These are phyloP conservation scores for Boletus patriciae DNA, from an alignment of 768 basidiomycete genomes.

Conservation along the genomic window DNA sequence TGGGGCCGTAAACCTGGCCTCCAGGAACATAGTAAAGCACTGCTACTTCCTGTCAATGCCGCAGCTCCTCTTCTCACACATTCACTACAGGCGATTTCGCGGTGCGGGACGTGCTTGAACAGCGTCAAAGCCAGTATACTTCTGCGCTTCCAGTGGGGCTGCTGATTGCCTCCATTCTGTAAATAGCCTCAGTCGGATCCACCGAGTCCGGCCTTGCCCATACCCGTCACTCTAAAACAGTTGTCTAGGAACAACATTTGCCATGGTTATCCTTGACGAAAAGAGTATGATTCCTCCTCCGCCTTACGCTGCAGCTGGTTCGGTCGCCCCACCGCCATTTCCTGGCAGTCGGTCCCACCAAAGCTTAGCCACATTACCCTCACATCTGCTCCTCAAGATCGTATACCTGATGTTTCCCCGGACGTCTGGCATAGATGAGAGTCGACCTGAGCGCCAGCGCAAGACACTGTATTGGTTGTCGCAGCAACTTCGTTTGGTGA, in stretches of 20 bases:
- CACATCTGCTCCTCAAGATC: slow-evolving; percentile 67
- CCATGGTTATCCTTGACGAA: slow-evolving; percentile 49
- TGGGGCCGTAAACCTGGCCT: too few species aligned
- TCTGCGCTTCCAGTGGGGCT: neutral
- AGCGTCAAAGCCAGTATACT: neutral
- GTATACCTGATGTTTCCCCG: slow-evolving; percentile 66
- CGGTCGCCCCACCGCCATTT: slow-evolving; percentile 38
- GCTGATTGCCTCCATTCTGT: neutral
- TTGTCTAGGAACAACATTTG: neutral
- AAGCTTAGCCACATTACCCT: slow-evolving; percentile 44
- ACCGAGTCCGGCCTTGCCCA: too few species aligned
- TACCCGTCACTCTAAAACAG: slow-evolving; percentile 1
- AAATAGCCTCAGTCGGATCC: neutral
- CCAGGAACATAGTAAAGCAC: too few species aligned
- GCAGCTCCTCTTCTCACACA: neutral
- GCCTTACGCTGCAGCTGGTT: slow-evolving; percentile 33
- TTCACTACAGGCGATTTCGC: neutral
- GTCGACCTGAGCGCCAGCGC: slow-evolving; percentile 52
- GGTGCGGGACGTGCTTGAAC: neutral
- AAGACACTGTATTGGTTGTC: slow-evolving; percentile 73
- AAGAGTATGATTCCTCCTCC: slow-evolving; percentile 39
- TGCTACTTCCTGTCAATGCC: neutral
- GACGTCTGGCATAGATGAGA: slow-evolving; percentile 39
- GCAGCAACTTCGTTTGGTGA: slow-evolving; percentile 61
- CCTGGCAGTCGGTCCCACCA: slow-evolving; percentile 18